Evolutionary conservation across 192 early-diverging fungal genomes (phyloP).

Genomic region (Linnemannia exigua): DNA sequence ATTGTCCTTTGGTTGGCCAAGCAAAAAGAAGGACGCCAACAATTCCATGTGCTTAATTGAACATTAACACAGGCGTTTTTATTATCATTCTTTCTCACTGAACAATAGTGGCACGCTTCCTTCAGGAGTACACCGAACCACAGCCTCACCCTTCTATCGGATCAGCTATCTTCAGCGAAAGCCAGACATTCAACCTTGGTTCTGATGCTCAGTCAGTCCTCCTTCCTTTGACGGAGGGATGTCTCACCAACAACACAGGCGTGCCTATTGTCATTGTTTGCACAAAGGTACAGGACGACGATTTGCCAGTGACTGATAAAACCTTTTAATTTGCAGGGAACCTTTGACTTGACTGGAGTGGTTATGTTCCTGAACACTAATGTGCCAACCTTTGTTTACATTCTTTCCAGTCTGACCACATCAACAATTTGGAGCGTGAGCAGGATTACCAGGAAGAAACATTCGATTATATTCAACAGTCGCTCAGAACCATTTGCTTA

Average conservation of each 20-base stretch:
- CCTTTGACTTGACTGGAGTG: background rate
- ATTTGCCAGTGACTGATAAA: background rate
- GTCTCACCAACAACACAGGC: constrained; percentile 88
- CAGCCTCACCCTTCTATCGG: constrained; percentile 51
- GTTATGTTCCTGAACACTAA: background rate
- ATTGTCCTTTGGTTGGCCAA: background rate
- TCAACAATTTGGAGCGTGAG: constrained; percentile 82
- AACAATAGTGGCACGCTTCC: constrained; percentile 71
- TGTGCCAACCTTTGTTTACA: background rate
- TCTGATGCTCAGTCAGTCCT: constrained; percentile 65
- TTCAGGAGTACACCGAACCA: constrained; percentile 81
- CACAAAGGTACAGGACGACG: constrained; percentile 72
- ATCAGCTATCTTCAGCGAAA: constrained; percentile 46
- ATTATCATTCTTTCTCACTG: background rate
- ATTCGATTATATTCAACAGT: constrained; percentile 97
- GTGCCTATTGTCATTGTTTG: constrained; percentile 93
- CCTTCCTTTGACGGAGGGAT: constrained; percentile 83
- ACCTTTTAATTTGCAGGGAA: background rate
- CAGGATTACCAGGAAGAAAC: constrained; percentile 90
- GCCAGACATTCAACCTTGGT: constrained; percentile 40
- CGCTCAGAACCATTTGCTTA: constrained; percentile 89
- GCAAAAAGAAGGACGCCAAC: background rate
- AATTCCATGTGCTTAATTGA: constrained; percentile 10
- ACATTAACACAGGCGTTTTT: background rate
- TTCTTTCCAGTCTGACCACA: constrained; percentile 72